Base-by-base conservation (phyloP, 1,284 basidiomycete species). In the Rugosomyces carneus region DNA sequence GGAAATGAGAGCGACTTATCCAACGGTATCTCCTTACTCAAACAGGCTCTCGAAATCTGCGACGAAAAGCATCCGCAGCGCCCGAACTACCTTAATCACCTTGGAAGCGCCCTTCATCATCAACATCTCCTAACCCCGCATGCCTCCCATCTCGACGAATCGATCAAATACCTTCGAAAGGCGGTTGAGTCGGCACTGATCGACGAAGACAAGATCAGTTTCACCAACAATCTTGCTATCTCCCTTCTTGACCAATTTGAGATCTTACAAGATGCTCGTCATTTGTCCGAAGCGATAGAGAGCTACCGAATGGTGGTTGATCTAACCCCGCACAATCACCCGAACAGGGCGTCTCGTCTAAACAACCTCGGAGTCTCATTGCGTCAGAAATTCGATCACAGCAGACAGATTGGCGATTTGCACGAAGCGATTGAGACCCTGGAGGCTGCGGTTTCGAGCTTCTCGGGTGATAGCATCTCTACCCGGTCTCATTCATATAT, bases 371-470 rank as follows among this genome's bases (percentile, higher is more conserved):
- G 47, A 32, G 20, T 38, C n/a, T 20, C 34, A 1, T 37, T 52
- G 10, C 23, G 20, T 13, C 13, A 11, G 13, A 44, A 46, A 11
- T 55, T 47, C 42, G 32, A 49, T 11, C 31, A 20, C 5, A 16
- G 36, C 18, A 44, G 47, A 13, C 55, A 57, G n/a, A 15, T 53
- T 34, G 16, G 37, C 10, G 53, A 54, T 10, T 41, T 66, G 5
- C 23, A 50, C 0, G 23, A 44, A 2, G 51, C 54, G 3, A 48
- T 62, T 31, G 16, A 23, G 15, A 23, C 24, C 3, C 37, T 26
- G 10, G 21, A 43, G 19, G 24, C 29, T 26, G 42, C 42, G n/a
- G 21, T 18, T 3, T 26, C 35, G 21, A 36, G 23, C 23, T 18
- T 18, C 9, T 9, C n/a, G 1, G 8, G 27, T 15, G 18, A 43